Percentiles rank a stretch among this genome's conserved stretches.
phyloP scores from a whole-genome alignment of 2,329 filamentous ascomycete species.

The Aspergillus carbonarius region DNA sequence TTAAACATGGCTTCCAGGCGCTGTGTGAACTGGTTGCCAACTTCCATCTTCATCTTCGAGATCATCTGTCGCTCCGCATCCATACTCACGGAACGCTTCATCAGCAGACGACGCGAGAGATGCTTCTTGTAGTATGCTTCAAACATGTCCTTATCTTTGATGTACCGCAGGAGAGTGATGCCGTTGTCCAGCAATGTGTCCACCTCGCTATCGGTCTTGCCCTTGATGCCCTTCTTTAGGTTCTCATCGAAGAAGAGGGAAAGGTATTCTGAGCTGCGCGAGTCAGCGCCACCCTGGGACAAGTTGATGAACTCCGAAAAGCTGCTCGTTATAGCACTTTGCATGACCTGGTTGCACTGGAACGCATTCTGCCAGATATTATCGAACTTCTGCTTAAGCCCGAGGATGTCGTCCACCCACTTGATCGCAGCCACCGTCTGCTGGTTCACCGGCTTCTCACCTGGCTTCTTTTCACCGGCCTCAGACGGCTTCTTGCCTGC shows the following conservation, averaged over 20 bases:
- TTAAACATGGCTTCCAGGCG: slow-evolving; percentile 98
- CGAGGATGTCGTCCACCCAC: slow-evolving; percentile 90
- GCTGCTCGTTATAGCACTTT: slow-evolving; percentile 79
- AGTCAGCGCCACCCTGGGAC: slow-evolving; percentile 52
- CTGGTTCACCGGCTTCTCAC: slow-evolving; percentile 62
- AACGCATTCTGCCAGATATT: slow-evolving; percentile 73
- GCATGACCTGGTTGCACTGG: slow-evolving; percentile 69
- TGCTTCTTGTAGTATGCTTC: slow-evolving; percentile 99
- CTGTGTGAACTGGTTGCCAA: slow-evolving; percentile 88
- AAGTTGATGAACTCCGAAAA: slow-evolving; percentile 90
- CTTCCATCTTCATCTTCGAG: slow-evolving; percentile 91
- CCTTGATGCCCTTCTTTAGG: slow-evolving; percentile 88
- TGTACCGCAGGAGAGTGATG: slow-evolving; percentile 80
- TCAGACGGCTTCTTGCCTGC: slow-evolving; percentile 42
- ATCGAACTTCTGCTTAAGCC: slow-evolving; percentile 87
- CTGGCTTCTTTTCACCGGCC: slow-evolving; percentile 52
- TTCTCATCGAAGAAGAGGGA: slow-evolving; percentile 97
- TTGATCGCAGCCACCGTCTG: slow-evolving; percentile 85
- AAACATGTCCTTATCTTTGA: slow-evolving; percentile 90
- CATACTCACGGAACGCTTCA: slow-evolving; percentile 84
- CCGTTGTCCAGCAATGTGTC: slow-evolving; percentile 84
- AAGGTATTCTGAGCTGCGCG: slow-evolving; percentile 82
- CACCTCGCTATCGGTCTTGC: slow-evolving; percentile 85
- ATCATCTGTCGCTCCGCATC: slow-evolving; percentile 97
- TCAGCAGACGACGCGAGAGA: slow-evolving; percentile 79